Evolutionary conservation across 106 monocot species (phyloP), one percentile per base, ranked within the genome.

Genomic region (Acorus gramineus): DNA sequence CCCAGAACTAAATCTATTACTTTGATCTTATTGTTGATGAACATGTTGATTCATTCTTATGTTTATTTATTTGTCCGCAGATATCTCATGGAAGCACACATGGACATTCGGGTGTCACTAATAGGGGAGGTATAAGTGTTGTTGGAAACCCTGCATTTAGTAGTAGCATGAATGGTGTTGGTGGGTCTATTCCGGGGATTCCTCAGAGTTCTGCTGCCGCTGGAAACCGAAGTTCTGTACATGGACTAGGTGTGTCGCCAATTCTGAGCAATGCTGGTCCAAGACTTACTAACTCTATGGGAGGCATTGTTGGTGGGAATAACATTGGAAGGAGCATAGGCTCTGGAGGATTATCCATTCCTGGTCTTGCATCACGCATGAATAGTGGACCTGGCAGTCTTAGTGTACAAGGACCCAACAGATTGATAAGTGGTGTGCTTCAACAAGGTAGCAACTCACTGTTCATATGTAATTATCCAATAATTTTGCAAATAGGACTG

Each of bases 371-470:
- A 56, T 78, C 91, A 69, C 79, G 96, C 43, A 72, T 80, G 63
- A 91, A 89, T 64, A 76, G 79, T 75, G 91, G 81, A 49, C 77
- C 79, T 61, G 84, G 81, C 4, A 81, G 72, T 73, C 61, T 86
- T 55, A 89, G 78, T 78, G 42, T 90, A 49, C 94, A 95, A 72
- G 94, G 89, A 54, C 60, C 79, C 53, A 90, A 80, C 57, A 63
- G 94, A 56, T 53, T 95, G 62, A 98, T 91, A 66, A 61, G 85
- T 70, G 81, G 90, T 64, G 87, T 98, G 76, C 87, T 91, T 82
- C 90, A 90, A 53, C 95, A 96, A 85, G 96, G 96, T 98, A 87
- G 49, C 28, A 4, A 51, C 48, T 28, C 28, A 28, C 28, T 28
- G 28, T 28, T 28, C 28, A 28, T 28, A 28, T 28, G 28, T 28